phyloP scores from a whole-genome alignment of 495 filamentous ascomycete species.

The Penicillium egyptiacum region DNA sequence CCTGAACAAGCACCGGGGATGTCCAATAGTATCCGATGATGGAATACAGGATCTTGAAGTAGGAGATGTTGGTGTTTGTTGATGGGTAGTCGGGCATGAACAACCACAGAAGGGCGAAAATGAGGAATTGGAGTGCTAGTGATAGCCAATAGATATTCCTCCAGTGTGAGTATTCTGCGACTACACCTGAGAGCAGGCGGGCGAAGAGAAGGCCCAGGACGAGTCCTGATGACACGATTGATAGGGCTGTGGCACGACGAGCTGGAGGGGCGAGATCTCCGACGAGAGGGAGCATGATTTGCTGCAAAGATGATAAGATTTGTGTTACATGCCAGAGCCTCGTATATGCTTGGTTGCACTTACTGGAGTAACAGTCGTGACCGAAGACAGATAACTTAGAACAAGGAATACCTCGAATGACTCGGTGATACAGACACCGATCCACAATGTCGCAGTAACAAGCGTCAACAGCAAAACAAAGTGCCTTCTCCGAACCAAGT shows the following conservation, averaged over 20 bases:
- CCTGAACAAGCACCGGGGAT: slow-evolving; percentile 69
- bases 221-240: slow-evolving; percentile 76
- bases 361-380: slow-evolving; percentile 78
- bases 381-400: slow-evolving; percentile 66
- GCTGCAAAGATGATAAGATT: slow-evolving; percentile 30
- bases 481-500: slow-evolving; percentile 66
- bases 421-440: slow-evolving; percentile 68
- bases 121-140: slow-evolving; percentile 68
- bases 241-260: slow-evolving; percentile 64
- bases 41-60: slow-evolving; percentile 62
- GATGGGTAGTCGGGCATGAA: slow-evolving; percentile 81
- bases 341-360: not conserved
- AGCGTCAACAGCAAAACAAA: slow-evolving; percentile 67
- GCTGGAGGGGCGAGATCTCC: slow-evolving; percentile 74
- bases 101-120: slow-evolving; percentile 63
- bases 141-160: slow-evolving; percentile 79
- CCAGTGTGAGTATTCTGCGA: slow-evolving; percentile 71
- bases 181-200: slow-evolving; percentile 70
- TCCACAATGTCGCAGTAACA: slow-evolving; percentile 64
- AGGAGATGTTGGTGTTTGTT: slow-evolving; percentile 60
- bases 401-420: slow-evolving; percentile 63
- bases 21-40: slow-evolving; percentile 61
- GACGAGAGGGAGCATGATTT: slow-evolving; percentile 81
- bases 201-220: slow-evolving; percentile 76
- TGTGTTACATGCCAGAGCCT: not conserved